Conservation (phyloP, 2,329 filamentous ascomycete species). For the Beauveria pseudobassiana region DNA sequence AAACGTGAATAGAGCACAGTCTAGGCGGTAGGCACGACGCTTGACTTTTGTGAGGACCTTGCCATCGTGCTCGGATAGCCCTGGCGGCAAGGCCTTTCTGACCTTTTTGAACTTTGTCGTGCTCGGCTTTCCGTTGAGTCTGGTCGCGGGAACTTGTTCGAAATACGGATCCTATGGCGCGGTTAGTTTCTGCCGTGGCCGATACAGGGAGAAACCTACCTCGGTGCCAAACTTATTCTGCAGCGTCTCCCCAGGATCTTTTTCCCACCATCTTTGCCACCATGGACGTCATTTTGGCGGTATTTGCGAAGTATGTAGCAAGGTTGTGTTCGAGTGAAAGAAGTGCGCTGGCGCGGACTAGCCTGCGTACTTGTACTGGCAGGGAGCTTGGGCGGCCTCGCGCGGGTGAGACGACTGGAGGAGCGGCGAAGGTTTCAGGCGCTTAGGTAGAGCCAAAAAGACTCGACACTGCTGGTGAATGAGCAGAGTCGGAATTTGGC, state of each 20-base stretch:
- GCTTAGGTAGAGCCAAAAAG: neutral
- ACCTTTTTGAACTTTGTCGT: conserved; percentile 68
- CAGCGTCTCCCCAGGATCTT: conserved; percentile 48
- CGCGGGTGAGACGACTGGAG: conserved; percentile 1
- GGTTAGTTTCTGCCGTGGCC: neutral
- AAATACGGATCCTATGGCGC: conserved; percentile 75
- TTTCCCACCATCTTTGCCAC: conserved; percentile 48
- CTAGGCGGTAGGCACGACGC: conserved; percentile 74
- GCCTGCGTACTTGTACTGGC: neutral
- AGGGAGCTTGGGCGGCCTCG: conserved; percentile 2
- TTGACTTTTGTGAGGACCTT: conserved; percentile 81
- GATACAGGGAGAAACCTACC: conserved; percentile 26
- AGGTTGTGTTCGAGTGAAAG: neutral
- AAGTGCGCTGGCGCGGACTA: neutral
- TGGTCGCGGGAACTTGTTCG: conserved; percentile 69
- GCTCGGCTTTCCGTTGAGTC: conserved; percentile 54
- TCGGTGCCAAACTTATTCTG: conserved; percentile 52
- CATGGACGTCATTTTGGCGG: conserved; percentile 40
- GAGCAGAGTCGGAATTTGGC: neutral
- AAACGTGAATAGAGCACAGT: conserved; percentile 77
- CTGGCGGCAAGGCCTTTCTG: conserved; percentile 76
- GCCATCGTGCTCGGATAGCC: conserved; percentile 75
- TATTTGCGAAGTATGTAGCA: conserved; percentile 6
- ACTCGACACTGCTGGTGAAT: neutral
- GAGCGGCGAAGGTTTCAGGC: conserved; percentile 4